Conservation (phyloP, 225 moss, liverwort and hornwort species). For the Ulota crispa region DNA sequence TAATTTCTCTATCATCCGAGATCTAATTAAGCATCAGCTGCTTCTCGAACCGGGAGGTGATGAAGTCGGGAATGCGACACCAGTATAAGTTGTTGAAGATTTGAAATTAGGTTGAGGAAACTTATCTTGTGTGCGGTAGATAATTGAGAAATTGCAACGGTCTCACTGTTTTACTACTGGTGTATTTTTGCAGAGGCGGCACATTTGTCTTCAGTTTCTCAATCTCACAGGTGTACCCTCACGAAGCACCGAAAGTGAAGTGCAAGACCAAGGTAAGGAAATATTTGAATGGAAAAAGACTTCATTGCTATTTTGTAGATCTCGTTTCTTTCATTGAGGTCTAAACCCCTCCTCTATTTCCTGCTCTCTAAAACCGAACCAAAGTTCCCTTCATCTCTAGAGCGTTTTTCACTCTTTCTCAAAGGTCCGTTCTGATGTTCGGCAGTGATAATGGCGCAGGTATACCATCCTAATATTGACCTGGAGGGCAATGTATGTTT, state of each 20-base stretch:
- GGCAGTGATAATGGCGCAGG: conserved; percentile 46
- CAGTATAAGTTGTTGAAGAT: background rate
- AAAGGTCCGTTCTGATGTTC: background rate
- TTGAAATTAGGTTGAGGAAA: background rate
- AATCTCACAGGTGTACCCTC: conserved; percentile 96
- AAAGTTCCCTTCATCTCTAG: background rate
- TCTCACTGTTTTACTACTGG: conserved; percentile 7
- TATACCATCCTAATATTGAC: conserved; percentile 98
- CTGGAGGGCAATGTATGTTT: conserved; percentile 95
- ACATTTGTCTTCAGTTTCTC: conserved; percentile 89
- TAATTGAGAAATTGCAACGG: conserved; percentile 1
- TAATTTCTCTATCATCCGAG: background rate
- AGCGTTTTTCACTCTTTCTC: background rate
- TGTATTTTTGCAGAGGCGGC: conserved; percentile 70
- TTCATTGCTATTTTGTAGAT: background rate
- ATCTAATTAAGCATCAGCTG: conserved; percentile 1
- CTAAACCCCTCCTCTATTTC: background rate
- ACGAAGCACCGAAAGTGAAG: conserved; percentile 97
- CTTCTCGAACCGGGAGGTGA: background rate
- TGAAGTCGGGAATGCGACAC: conserved; percentile 1
- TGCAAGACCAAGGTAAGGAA: conserved; percentile 95
- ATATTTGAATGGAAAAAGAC: background rate
- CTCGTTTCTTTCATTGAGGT: conserved; percentile 1
- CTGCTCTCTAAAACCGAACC: background rate
- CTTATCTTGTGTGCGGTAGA: background rate